Base-by-base conservation (phyloP, 2,329 filamentous ascomycete species). In the Ophiobolus disseminans region DNA sequence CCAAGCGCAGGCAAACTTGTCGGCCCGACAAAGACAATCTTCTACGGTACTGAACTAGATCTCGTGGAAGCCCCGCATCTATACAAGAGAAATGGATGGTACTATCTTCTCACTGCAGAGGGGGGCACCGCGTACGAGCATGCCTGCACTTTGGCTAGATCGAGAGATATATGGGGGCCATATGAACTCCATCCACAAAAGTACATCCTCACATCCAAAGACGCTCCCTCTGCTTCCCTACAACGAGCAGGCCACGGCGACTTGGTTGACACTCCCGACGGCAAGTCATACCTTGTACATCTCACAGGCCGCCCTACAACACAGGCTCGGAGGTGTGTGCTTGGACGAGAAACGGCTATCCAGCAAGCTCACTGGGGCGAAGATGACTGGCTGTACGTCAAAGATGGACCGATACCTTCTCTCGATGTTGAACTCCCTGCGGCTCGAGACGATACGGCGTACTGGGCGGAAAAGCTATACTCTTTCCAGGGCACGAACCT, bases 371-470 rank as follows among this genome's bases (percentile, higher is more conserved):
- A 77, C 63, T 86, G 84, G 84, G 54, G 49, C n/a, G 71, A 81
- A 9, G 82, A 86, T 36, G 83, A 83, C 59, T 86, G 84, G 84
- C 74, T 86, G 3, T 85, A 85, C 50, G 74, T 86, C 35, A 85
- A 85, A 65, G 73, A 81, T 45, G 83, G 83, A 0, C 82, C 69
- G 3, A 54, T 69, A 5, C 69, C 69, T 8, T 70, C 82, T 1
- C 72, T 86, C 1, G 54, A 63, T 32, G 65, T 71, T 17, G 65
- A 72, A 3, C 47, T 72, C 3, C 68, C 65, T 0, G 65, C 55
- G 4, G 47, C 54, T 9, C 62, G 63, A 7, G 60, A 72, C 40
- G 66, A 72, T 23, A 57, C 56, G 2, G 39, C 54, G 0, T 72
- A 73, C 50, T 20, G 76, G 78, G 5, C 76, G 71, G 53, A 76